Conservation (phyloP, 495 filamentous ascomycete genomes). For the Daldinia bambusicola region DNA sequence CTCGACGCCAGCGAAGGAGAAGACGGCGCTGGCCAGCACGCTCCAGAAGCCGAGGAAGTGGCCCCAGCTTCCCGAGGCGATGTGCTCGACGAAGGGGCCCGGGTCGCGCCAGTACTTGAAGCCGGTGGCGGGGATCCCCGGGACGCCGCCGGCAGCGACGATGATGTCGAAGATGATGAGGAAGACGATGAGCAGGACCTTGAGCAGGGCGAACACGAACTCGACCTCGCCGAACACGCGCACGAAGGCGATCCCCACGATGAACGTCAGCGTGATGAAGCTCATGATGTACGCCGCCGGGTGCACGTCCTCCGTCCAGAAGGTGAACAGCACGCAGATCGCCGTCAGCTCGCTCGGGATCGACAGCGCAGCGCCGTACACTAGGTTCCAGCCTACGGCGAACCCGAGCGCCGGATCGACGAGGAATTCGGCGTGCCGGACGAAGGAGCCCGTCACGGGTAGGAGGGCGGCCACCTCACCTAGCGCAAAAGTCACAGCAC, state of each 20-base stretch:
- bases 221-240: conserved; percentile 67
- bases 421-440: conserved; percentile 75
- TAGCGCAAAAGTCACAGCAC: conserved; percentile 62
- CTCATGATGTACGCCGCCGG: conserved; percentile 64
- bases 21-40: conserved; percentile 68
- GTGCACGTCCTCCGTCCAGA: conserved; percentile 64
- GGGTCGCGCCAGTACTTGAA: conserved; percentile 63
- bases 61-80: conserved; percentile 46
- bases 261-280: conserved; percentile 64
- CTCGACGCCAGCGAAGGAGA: conserved; percentile 67
- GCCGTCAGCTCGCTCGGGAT: conserved; percentile 73
- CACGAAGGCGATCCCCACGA: conserved; percentile 64
- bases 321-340: conserved; percentile 67
- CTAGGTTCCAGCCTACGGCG: conserved; percentile 73
- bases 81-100: conserved; percentile 62
- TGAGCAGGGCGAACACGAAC: conserved; percentile 67
- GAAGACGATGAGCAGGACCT: conserved; percentile 64
- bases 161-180: conserved; percentile 63
- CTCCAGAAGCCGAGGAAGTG: conserved; percentile 67
- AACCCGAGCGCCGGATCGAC: conserved; percentile 84
- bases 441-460: conserved; percentile 65
- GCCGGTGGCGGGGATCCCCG: conserved; percentile 57
- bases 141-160: conserved; percentile 68
- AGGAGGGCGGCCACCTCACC: conserved; percentile 71
- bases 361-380: conserved; percentile 59